Conservation (phyloP, 139 green algal species). For the Tetradesmus obliquus region DNA sequence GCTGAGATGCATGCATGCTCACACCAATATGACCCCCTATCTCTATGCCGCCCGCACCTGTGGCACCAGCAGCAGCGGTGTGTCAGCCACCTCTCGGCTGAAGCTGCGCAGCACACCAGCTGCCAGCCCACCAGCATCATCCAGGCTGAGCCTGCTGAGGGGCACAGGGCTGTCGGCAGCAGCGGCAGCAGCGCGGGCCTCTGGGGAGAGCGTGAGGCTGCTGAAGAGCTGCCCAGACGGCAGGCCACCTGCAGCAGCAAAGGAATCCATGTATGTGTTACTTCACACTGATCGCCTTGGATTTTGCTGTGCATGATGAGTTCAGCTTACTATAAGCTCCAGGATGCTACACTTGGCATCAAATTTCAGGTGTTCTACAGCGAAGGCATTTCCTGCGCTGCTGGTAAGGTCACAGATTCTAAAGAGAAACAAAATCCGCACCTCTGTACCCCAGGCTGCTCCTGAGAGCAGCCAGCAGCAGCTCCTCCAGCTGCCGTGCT, state of each 20-base stretch:
- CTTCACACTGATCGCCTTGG: too few species aligned
- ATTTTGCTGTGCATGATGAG: too few species aligned
- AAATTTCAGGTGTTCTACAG: too few species aligned
- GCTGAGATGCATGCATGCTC: not conserved
- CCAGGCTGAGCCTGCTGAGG: not conserved
- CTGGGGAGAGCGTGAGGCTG: not conserved
- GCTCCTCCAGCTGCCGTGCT: not conserved
- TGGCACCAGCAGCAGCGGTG: conserved; percentile 52
- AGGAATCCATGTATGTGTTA: not conserved
- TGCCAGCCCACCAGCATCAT: not conserved
- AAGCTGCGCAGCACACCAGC: conserved; percentile 18
- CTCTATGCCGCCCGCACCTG: conserved; percentile 44
- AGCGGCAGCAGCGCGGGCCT: not conserved
- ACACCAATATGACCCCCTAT: not conserved
- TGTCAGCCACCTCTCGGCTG: conserved; percentile 10
- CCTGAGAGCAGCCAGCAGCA: conserved; percentile 17
- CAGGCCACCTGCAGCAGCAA: not conserved
- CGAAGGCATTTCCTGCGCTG: too few species aligned
- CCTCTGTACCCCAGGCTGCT: conserved; percentile 27
- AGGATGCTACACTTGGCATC: too few species aligned
- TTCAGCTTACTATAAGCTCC: too few species aligned
- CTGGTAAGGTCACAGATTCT: not conserved
- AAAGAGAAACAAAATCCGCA: not conserved
- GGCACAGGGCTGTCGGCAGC: conserved; percentile 2
- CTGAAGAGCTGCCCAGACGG: not conserved